Evolutionary conservation across 495 filamentous ascomycete genomes (phyloP).

Genomic region (Parathielavia hyrcaniae): DNA sequence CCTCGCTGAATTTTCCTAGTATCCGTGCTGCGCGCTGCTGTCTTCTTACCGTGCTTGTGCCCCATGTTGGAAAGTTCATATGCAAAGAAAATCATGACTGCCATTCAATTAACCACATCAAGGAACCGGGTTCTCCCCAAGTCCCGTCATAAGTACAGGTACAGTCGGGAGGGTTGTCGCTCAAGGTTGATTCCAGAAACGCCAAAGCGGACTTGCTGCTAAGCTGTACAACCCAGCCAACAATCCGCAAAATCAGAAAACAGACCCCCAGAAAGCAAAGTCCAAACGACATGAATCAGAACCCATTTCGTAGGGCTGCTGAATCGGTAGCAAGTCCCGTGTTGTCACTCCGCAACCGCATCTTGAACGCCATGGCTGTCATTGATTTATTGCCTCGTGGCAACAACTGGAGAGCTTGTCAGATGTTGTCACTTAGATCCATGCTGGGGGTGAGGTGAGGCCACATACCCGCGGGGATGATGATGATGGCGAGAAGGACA

Average conservation of each 20-base stretch:
- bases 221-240: slow-evolving; percentile 21
- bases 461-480: slow-evolving; percentile 73
- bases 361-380: slow-evolving; percentile 23
- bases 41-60: not conserved
- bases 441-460: too few relatives aligned
- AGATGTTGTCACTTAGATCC: not conserved
- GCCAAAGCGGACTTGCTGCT: slow-evolving; percentile 19
- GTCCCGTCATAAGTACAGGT: slow-evolving; percentile 39
- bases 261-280: slow-evolving; percentile 32
- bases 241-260: slow-evolving; percentile 27
- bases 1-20: not conserved
- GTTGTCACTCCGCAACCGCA: slow-evolving; percentile 22
- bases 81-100: slow-evolving; percentile 19
- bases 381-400: slow-evolving; percentile 25
- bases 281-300: slow-evolving; percentile 20
- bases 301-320: slow-evolving; percentile 27
- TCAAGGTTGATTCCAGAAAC: slow-evolving; percentile 24
- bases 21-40: not conserved
- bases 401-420: slow-evolving; percentile 28
- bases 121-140: slow-evolving; percentile 30
- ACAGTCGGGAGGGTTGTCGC: slow-evolving; percentile 20
- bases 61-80: not conserved
- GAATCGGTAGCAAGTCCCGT: slow-evolving; percentile 31
- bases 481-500: slow-evolving; percentile 82
- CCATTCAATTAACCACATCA: slow-evolving; percentile 36